Base-by-base conservation (phyloP, 2,329 filamentous ascomycete genomes). In the Aspergillus vadensis region DNA sequence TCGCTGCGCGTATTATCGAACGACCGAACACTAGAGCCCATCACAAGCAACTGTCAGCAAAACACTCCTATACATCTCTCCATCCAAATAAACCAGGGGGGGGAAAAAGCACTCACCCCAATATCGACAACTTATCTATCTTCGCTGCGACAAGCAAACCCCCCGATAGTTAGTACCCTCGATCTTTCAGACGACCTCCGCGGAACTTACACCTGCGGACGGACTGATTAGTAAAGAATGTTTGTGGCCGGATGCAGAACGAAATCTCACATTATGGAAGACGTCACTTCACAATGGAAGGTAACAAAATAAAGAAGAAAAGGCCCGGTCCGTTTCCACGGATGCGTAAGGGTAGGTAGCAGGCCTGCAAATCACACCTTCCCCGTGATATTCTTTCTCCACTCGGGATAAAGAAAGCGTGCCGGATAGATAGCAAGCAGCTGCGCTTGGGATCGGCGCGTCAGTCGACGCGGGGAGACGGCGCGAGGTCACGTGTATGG, bases 41-140 rank as follows among this genome's bases (percentile, higher is more conserved):
- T 4, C 15, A 49, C 23, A 47, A 55, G 17, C 21, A 51, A 49
- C 25, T 57, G 52, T 60, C 2, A 55, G n/a, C 39, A 25, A 39
- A 19, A 5, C 25, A 14, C 2, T n/a, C 19, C 44, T 54, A 41
- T 19, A 17, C 3, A 12, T 17, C 2, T 14, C 5, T 14, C 5
- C 12, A 14, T 6, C 32, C 32, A 14, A 15, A 36, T n/a, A n/a
- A n/a, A n/a, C n/a, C n/a, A n/a, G n/a, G n/a, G n/a, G n/a, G n/a
- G n/a, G n/a, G n/a, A n/a, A n/a, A n/a, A n/a, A n/a, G 5, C 32
- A 9, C 25, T 27, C 77, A 86, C 85, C 92, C 94, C 73, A 88
- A 80, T 64, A 98, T 95, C 67, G 89, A 91, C 68, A 97, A 86
- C 74, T 93, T 96, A 73, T 97, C 91, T 69, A 98, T 93, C 75